These are phyloP conservation scores for Akanthomyces uredinophilus DNA, from an alignment of 2,329 filamentous ascomycete genomes.

Conservation along the genomic window DNA sequence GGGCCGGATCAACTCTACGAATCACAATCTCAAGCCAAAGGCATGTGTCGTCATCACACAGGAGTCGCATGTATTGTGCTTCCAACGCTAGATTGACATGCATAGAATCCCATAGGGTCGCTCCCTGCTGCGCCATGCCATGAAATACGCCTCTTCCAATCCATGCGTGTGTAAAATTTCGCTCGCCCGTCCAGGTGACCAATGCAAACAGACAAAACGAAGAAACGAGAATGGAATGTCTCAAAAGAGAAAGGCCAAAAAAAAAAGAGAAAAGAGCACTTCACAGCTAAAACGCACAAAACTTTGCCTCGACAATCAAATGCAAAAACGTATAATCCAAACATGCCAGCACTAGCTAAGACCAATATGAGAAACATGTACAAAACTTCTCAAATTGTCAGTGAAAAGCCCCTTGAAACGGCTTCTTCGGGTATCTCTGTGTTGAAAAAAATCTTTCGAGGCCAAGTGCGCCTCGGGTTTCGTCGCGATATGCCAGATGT, in stretches of 20 bases:
- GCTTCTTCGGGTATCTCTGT: conserved; percentile 2
- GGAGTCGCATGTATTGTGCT: no score
- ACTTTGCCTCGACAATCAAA: background rate
- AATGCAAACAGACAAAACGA: no score
- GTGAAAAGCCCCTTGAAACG: background rate
- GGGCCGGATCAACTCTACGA: no score
- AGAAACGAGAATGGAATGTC: background rate
- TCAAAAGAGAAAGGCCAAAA: background rate
- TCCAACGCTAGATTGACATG: no score
- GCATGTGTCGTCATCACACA: no score
- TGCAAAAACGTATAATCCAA: background rate
- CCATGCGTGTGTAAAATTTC: background rate
- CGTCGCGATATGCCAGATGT: background rate
- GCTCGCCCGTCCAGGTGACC: no score
- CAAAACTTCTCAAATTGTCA: conserved; percentile 3
- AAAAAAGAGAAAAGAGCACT: background rate
- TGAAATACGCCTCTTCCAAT: background rate
- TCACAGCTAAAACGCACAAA: background rate
- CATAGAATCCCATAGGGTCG: no score
- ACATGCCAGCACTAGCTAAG: background rate
- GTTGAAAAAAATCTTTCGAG: background rate
- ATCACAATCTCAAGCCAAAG: no score
- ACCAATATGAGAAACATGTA: background rate
- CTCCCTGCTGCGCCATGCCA: no score
- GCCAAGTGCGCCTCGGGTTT: no score